Percentiles rank a stretch among this genome's conserved stretches.
Conservation (phyloP, 768 basidiomycete species). For the Gelatoporia subvermispora region DNA sequence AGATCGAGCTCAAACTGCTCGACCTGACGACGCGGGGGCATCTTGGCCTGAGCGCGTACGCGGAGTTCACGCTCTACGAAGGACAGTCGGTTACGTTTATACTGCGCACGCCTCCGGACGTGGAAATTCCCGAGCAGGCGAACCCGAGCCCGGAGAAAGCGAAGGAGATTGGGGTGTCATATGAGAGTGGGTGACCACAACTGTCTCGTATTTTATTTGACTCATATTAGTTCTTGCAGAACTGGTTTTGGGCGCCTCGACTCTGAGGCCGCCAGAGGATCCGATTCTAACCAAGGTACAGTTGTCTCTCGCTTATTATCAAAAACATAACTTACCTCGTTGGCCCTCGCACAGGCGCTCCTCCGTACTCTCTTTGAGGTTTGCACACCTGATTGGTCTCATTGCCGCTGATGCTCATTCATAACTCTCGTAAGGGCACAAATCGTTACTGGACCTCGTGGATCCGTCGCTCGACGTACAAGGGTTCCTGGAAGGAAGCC, state of each 20-base stretch:
- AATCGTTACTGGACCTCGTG: constrained; percentile 83
- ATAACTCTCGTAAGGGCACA: constrained; percentile 43
- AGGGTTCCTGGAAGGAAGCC: constrained; percentile 92
- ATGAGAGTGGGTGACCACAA: constrained; percentile 31
- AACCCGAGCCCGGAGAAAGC: constrained; percentile 36
- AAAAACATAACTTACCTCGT: too few relatives aligned
- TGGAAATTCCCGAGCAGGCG: constrained; percentile 18
- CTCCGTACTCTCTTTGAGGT: constrained; percentile 55
- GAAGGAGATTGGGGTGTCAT: constrained; percentile 39
- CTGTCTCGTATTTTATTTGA: not conserved
- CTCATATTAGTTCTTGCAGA: constrained; percentile 19
- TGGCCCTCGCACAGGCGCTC: constrained; percentile 37
- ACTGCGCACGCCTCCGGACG: constrained; percentile 57
- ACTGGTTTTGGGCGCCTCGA: constrained; percentile 40
- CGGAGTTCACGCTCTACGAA: constrained; percentile 63
- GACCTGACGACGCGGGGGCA: constrained; percentile 72
- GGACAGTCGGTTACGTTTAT: constrained; percentile 92
- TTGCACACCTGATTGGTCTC: constrained; percentile 7
- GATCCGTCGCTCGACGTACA: constrained; percentile 87
- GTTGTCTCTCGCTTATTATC: not conserved
- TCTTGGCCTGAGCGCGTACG: constrained; percentile 59
- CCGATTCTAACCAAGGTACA: constrained; percentile 64
- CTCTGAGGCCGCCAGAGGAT: constrained; percentile 54
- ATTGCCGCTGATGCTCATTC: not conserved
- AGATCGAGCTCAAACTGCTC: constrained; percentile 52